phyloP scores from a whole-genome alignment of 495 filamentous ascomycete genomes.

The Xylaria longipes region DNA sequence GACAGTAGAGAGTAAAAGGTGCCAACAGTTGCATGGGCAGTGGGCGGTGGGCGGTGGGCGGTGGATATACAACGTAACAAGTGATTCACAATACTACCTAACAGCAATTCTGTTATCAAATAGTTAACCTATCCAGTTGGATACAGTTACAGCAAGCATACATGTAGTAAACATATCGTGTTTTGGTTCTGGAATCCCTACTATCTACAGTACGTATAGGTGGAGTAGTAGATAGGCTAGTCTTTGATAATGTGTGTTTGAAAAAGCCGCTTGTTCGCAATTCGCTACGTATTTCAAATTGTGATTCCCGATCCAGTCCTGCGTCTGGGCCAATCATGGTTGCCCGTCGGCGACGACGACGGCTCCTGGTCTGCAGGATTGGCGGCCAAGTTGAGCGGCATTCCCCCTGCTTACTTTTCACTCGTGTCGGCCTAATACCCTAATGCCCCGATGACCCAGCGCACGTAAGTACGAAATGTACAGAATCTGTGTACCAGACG shows the following conservation, averaged over 20 bases:
- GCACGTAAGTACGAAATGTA: not conserved
- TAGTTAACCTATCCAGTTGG: not conserved
- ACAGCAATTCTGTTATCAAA: not conserved
- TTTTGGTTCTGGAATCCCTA: not conserved
- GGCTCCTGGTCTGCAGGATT: constrained; percentile 10
- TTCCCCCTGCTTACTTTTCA: constrained; percentile 14
- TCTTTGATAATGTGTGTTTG: constrained; percentile 5
- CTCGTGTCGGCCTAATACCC: not conserved
- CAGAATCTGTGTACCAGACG: not conserved
- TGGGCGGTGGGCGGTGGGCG: not conserved
- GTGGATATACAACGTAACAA: not conserved
- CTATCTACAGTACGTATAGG: not conserved
- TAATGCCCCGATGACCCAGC: not conserved
- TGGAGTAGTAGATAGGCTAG: not conserved
- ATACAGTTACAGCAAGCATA: not conserved
- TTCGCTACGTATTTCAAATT: constrained; percentile 17
- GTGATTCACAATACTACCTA: not conserved
- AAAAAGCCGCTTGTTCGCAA: not conserved
- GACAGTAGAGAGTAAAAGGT: not conserved
- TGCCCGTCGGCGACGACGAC: constrained; percentile 11
- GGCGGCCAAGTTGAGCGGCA: not conserved
- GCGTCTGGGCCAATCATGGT: constrained; percentile 3
- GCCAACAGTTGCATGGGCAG: not conserved
- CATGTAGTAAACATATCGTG: constrained; percentile 1
- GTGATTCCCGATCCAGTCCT: not conserved